Evolutionary conservation across 345 rosid species (phyloP), one percentile per base, ranked within the genome.

Genomic region (Salix udensis): DNA sequence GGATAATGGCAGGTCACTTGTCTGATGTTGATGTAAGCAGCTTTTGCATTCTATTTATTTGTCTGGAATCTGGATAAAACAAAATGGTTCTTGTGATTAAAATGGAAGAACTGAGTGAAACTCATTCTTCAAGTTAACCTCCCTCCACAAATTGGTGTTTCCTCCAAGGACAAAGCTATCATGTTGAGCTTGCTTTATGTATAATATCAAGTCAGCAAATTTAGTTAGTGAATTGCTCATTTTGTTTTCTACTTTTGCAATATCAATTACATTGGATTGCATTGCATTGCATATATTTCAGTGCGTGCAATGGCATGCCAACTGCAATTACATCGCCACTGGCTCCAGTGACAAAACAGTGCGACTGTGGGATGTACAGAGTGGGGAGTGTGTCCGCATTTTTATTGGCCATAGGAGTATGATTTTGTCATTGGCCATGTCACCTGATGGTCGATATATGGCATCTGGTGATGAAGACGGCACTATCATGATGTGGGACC

Each of bases 381-480:
- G 92, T 8, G 98, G 99, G 80, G 97, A 93, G 67, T 93, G 98
- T 76, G 94, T 88, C 42, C 83, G 99, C 34, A 90, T 91, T 75
- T 96, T 92, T 79, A 88, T 96, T 71, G 98, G 98, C 67, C 92
- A 90, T 71, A 82, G 90, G 82, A 89, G 91, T 68, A 89, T 88
- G 97, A 88, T 96, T 70, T 74, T 94, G 68, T 94, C 97, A 14
- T 73, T 96, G 79, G 95, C 98, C 16, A 89, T 96, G 92, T 94
- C 97, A 67, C 96, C 97, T n/a, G 97, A 94, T 72, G 99, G 99
- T 69, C 92, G 92, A 26, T 91, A 90, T 75, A 89, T 92, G 98
- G 97, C 98, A 48, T 96, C 98, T 16, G 99, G 93, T 40, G 99
- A 94, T 83, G 98, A 92, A 88, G 99, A 94, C 82, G 98, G 98